Evolutionary conservation across 2,329 filamentous ascomycete genomes (phyloP).

Genomic region (Arthroderma uncinatum): DNA sequence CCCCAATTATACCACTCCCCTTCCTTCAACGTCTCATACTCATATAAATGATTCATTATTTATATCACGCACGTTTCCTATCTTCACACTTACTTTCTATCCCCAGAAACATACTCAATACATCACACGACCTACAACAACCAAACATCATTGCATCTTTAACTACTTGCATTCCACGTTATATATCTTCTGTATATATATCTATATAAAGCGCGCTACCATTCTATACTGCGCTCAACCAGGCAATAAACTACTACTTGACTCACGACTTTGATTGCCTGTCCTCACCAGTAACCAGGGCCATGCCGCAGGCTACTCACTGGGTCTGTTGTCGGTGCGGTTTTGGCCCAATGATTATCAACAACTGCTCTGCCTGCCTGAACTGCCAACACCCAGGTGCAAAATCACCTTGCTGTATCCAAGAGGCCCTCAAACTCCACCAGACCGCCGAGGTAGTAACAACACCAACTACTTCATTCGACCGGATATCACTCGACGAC

Average conservation of each 20-base stretch:
- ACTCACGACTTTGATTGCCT: background rate
- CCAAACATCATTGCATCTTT: background rate
- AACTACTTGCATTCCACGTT: background rate
- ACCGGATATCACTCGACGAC: background rate
- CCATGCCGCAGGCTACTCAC: slow-evolving; percentile 18
- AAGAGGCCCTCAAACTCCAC: slow-evolving; percentile 13
- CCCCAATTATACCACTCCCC: background rate
- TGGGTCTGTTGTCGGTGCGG: slow-evolving; percentile 29
- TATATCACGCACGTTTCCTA: background rate
- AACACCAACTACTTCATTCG: background rate
- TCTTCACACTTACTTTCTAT: background rate
- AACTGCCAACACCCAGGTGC: slow-evolving; percentile 18
- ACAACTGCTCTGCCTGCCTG: slow-evolving; percentile 21
- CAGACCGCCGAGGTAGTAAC: background rate
- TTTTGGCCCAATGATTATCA: slow-evolving; percentile 24
- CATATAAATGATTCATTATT: slow-evolving; percentile 1
- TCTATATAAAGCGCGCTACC: background rate
- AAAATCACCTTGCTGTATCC: slow-evolving; percentile 15
- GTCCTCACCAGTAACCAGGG: background rate
- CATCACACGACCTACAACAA: background rate
- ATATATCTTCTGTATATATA: background rate
- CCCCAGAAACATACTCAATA: background rate
- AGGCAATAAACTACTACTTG: background rate
- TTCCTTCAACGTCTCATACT: background rate
- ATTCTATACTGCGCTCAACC: background rate